Evolutionary conservation across 2,329 filamentous ascomycete genomes (phyloP).

Genomic region (Neopestalotiopsis sp.): DNA sequence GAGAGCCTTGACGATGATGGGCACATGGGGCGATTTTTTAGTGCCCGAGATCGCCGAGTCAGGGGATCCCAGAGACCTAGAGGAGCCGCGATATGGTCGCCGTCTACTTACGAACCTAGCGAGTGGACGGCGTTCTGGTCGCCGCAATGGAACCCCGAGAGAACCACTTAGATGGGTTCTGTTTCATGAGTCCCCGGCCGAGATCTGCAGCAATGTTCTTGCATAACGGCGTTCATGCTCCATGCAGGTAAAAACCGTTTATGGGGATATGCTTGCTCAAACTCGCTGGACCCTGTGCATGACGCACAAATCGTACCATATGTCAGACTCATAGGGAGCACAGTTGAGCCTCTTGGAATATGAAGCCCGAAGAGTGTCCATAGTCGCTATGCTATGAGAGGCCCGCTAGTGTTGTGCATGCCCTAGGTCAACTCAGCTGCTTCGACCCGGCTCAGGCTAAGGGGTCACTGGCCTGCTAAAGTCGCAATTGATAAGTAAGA

Average conservation of each 20-base stretch:
- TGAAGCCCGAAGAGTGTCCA: background rate
- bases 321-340: background rate
- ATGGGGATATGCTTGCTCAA: background rate
- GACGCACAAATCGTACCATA: background rate
- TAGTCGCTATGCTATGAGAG: background rate
- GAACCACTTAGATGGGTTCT: background rate
- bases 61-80: background rate
- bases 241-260: slow-evolving; percentile 3
- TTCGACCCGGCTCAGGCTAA: background rate
- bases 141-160: background rate
- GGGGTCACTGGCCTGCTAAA: background rate
- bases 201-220: background rate
- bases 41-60: slow-evolving; percentile 19
- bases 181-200: slow-evolving; percentile 2
- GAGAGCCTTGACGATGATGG: background rate
- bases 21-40: background rate
- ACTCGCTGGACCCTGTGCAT: background rate
- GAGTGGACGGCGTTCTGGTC: background rate
- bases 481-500: background rate
- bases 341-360: background rate
- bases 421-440: background rate
- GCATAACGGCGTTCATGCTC: background rate
- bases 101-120: slow-evolving; percentile 3
- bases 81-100: slow-evolving; percentile 10
- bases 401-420: background rate